Evolutionary conservation across 2,329 filamentous ascomycete genomes (phyloP), one percentile per base, ranked within the genome.

Genomic region (Cladophialophora bantiana): DNA sequence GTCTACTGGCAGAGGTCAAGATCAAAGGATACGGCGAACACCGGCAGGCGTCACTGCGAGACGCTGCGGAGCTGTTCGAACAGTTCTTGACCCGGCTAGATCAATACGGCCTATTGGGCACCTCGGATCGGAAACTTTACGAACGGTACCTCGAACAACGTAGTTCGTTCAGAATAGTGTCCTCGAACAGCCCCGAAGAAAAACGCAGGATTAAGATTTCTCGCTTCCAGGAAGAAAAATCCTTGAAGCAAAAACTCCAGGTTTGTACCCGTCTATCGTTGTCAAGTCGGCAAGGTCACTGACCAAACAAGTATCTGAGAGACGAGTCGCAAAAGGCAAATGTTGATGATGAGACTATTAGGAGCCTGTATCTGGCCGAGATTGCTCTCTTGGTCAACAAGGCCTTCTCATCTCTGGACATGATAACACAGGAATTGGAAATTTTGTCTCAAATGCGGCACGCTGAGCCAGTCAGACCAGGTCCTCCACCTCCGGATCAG

Each of bases 341-440:
- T 61, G 59, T 71, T 54, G 95, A 98, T 74, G 95, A 99, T 64
- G 91, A 94, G 73, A 85, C 90, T n/a, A 85, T 93, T 13, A 88
- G 95, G 57, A 86, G 91, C 68, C 83, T 96, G 35, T 88, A 96
- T 74, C 82, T 97, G 34, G 88, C 93, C 0, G 88, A 92, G 72
- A 82, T 97, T 52, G 83, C 86, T 18, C 89, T 93, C 70, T 88
- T 86, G 74, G 86, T 89, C 2, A 92, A 97, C 78, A 88, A 91
- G 76, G 85, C 93, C 4, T 96, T 98, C 74, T 91, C 95, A 76
- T 86, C 89, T 0, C 85, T 99, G n/a, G 95, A 98, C 78, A 88
- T 91, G 18, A 84, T 97, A 65, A 91, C 90, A 48, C 90, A 92
- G 72, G 95, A 99, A 80, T 78, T 93, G 64, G 88, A 94, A 66